Conservation (phyloP, 768 basidiomycete genomes). For the Mycena rosella region DNA sequence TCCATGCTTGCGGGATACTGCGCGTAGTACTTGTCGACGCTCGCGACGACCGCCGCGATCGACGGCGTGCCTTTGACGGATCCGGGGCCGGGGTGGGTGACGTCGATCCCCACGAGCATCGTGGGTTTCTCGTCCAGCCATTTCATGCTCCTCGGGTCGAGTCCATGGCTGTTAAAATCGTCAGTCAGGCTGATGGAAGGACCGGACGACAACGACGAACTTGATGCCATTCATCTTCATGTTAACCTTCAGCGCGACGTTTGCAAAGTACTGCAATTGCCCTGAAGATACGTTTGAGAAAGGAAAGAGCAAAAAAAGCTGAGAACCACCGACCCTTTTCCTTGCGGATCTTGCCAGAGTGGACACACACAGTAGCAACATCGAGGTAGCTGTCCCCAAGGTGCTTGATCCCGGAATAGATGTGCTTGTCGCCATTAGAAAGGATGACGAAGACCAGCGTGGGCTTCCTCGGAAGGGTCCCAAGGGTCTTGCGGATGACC, state of each 20-base stretch:
- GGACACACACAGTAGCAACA: conserved; percentile 82
- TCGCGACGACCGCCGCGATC: conserved; percentile 89
- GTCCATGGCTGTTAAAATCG: conserved; percentile 51
- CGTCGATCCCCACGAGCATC: conserved; percentile 88
- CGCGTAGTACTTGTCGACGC: conserved; percentile 69
- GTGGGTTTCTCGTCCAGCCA: conserved; percentile 75
- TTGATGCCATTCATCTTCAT: conserved; percentile 88
- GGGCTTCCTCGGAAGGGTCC: conserved; percentile 59
- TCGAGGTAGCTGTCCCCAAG: conserved; percentile 77
- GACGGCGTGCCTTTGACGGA: conserved; percentile 77
- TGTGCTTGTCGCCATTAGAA: conserved; percentile 76
- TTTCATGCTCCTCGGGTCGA: conserved; percentile 64
- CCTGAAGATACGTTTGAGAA: conserved; percentile 53
- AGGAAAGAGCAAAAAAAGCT: conserved; percentile 33
- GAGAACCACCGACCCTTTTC: conserved; percentile 60
- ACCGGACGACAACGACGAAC: conserved; percentile 49
- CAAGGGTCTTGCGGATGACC: conserved; percentile 58
- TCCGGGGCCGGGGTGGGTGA: conserved; percentile 85
- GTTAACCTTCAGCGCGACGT: conserved; percentile 64
- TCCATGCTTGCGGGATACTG: conserved; percentile 84
- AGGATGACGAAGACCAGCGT: conserved; percentile 75
- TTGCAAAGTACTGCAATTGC: conserved; percentile 80
- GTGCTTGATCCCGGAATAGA: conserved; percentile 84
- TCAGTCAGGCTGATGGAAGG: background rate
- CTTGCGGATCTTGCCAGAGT: conserved; percentile 77